Evolutionary conservation across 2,329 filamentous ascomycete genomes (phyloP).

Genomic region (Pseudogymnoascus pannorum): DNA sequence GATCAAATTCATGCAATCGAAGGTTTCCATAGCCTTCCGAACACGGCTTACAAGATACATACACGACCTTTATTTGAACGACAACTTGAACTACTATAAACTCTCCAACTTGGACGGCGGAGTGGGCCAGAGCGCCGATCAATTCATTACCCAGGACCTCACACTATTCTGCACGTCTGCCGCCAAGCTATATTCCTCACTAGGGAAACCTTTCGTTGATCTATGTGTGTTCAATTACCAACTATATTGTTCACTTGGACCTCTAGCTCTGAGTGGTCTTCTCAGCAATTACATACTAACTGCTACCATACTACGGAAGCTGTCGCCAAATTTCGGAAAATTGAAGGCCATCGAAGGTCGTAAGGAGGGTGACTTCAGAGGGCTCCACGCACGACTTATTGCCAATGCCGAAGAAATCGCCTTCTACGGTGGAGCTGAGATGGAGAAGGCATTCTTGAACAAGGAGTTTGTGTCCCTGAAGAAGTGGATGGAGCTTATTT

Average conservation of each 20-base stretch:
- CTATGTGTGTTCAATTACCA: conserved; percentile 98
- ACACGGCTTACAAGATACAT: conserved; percentile 93
- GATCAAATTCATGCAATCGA: conserved; percentile 97
- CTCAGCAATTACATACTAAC: conserved; percentile 92
- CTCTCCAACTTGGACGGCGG: conserved; percentile 87
- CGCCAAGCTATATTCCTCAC: conserved; percentile 85
- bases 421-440: conserved; percentile 92
- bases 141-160: conserved; percentile 95
- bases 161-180: conserved; percentile 92
- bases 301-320: conserved; percentile 75
- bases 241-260: conserved; percentile 83
- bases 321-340: conserved; percentile 95
- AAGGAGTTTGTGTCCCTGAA: conserved; percentile 88
- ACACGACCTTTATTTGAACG: conserved; percentile 91
- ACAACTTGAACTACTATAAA: conserved; percentile 95
- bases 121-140: conserved; percentile 84
- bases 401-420: conserved; percentile 97
- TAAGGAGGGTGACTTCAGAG: conserved; percentile 91
- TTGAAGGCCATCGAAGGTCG: conserved; percentile 92
- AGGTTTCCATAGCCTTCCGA: conserved; percentile 96
- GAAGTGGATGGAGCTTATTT: conserved; percentile 97
- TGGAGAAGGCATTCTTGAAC: conserved; percentile 88
- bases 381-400: conserved; percentile 82
- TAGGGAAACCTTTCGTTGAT: conserved; percentile 98
- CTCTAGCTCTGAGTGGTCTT: conserved; percentile 76